Evolutionary conservation across 2,329 filamentous ascomycete species (phyloP), one percentile per base, ranked within the genome.

Genomic region (Ophiognomonia clavigignenti-juglandacearum): DNA sequence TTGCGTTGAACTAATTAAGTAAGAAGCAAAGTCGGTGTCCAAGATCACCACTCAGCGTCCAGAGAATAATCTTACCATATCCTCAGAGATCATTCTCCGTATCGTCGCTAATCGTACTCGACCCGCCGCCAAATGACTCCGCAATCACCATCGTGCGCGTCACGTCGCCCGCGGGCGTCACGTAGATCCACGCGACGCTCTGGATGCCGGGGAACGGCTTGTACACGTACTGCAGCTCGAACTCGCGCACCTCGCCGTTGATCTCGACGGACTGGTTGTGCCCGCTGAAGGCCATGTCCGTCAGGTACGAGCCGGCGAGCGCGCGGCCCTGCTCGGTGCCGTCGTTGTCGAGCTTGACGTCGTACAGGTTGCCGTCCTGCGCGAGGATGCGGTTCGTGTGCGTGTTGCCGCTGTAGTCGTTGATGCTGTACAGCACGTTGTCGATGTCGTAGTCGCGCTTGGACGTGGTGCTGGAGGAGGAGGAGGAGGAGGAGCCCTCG

Each of bases 371-470:
- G 34, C 78, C 77, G 53, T 75, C 73, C 60, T 80, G 77, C 4
- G 67, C 71, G 6, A 81, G 64, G 6, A 80, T 62, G 34, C 76
- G 73, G 59, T 82, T 81, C 29, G 74, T 80, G 61, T 77, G 74
- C 31, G 65, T 69, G 49, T 74, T 69, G 16, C 77, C 77, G 13
- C 66, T 66, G 59, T 80, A 83, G 65, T 83, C 73, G 63, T 82
- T 81, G 59, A 80, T 61, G 23, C 74, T 77, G 63, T 78, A 82
- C 27, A 83, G 71, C 26, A 61, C 55, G 24, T 61, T 54, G 34
- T 60, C 58, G 10, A 59, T 50, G 20, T 61, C 60, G 11, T 46
- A 19, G 20, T 45, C 51, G 16, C 43, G 43, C 18, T 47, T 51
- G 3, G 36, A 45, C 2, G 46, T 37, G 16, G 35, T 39, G 42